Evolutionary conservation across 1,284 basidiomycete species (phyloP).

Genomic region (Ustilago hordei): DNA sequence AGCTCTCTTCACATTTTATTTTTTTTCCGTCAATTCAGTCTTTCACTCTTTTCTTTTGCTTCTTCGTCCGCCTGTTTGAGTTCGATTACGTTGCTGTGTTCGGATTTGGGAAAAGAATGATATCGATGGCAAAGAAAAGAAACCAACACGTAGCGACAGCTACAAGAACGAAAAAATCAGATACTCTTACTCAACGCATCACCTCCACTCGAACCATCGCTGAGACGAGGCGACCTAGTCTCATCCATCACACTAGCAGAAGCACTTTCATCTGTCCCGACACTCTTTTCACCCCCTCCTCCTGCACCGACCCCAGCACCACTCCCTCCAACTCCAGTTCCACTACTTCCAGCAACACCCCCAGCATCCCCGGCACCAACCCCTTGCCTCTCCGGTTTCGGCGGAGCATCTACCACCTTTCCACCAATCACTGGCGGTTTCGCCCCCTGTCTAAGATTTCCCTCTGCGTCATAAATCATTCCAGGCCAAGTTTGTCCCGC

Average conservation of each 20-base stretch:
- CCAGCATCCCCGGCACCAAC: not conserved
- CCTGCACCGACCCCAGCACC: not conserved
- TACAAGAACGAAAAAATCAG: not conserved
- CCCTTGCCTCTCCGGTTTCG: not conserved
- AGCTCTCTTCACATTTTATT: no score
- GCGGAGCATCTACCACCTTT: not conserved
- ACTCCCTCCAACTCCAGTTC: not conserved
- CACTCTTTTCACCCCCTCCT: not conserved
- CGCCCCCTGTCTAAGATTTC: slow-evolving; percentile 17
- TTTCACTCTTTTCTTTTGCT: no score
- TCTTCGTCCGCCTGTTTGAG: no score
- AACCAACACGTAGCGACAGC: slow-evolving; percentile 5
- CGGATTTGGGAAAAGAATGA: not conserved
- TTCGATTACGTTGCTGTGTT: no score
- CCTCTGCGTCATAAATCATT: slow-evolving; percentile 36
- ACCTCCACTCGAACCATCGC: not conserved
- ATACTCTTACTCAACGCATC: not conserved
- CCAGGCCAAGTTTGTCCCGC: slow-evolving; percentile 23
- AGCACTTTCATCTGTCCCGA: not conserved
- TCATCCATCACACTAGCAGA: not conserved
- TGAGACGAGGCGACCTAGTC: not conserved
- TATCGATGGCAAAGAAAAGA: not conserved
- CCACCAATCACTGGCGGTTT: slow-evolving; percentile 5
- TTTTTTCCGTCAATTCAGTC: no score
- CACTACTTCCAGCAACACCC: not conserved